Percentiles rank a stretch among this genome's conserved stretches.
Conservation (phyloP, 1,284 basidiomycete species). For the Trichosporon ovoides region DNA sequence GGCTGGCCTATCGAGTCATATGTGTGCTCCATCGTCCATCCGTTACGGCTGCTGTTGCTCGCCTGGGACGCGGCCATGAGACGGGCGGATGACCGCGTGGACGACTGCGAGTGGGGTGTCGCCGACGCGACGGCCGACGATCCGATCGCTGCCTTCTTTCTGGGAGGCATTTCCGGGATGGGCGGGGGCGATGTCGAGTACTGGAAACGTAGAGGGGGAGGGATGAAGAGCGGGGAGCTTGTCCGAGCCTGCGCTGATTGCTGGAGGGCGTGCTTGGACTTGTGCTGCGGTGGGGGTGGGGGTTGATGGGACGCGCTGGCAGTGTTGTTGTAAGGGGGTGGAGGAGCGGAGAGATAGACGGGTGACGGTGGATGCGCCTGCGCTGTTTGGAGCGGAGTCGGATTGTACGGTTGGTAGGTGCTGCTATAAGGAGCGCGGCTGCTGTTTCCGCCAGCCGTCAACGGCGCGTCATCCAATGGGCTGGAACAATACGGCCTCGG, state of each 20-base stretch:
- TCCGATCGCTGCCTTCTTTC: constrained; percentile 30
- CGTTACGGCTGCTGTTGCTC: constrained; percentile 35
- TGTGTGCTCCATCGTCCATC: constrained; percentile 45
- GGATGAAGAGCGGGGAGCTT: constrained; percentile 35
- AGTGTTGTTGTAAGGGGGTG: constrained; percentile 7
- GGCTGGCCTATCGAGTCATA: constrained; percentile 41
- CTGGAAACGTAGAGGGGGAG: constrained; percentile 41
- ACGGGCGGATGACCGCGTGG: constrained; percentile 16
- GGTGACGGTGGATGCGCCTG: constrained; percentile 15
- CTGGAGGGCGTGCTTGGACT: constrained; percentile 1
- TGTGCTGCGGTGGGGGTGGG: not conserved
- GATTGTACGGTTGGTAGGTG: constrained; percentile 11
- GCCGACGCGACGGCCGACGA: constrained; percentile 23
- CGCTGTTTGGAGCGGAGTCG: constrained; percentile 2
- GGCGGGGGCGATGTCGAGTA: constrained; percentile 36
- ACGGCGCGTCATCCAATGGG: constrained; percentile 20
- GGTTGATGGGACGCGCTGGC: constrained; percentile 1
- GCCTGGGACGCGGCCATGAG: constrained; percentile 7
- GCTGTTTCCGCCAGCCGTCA: constrained; percentile 1
- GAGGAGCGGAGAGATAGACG: constrained; percentile 17
- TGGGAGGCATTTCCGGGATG: constrained; percentile 31
- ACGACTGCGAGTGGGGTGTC: constrained; percentile 20
- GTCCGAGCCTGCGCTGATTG: constrained; percentile 5
- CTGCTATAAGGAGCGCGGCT: constrained; percentile 3
- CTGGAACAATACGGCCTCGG: constrained; percentile 18